These are phyloP conservation scores for Wickerhamiella vanderwaltii DNA, from an alignment of 805 yeast genomes.

Conservation along the genomic window DNA sequence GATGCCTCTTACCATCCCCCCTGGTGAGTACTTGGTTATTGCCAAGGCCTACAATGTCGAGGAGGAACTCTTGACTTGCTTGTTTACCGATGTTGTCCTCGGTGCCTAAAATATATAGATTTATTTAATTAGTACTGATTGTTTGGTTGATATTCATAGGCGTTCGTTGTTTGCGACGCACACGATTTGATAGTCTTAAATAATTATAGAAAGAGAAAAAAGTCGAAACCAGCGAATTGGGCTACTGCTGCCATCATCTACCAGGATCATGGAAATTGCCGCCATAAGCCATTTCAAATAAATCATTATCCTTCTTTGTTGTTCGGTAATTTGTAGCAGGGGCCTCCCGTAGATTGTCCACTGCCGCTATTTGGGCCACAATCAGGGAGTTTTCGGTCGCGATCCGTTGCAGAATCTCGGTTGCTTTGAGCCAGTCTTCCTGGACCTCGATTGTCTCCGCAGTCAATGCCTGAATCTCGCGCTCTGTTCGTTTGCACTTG, in stretches of 20 bases:
- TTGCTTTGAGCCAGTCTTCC: conserved; percentile 3
- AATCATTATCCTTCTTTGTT: conserved; percentile 4
- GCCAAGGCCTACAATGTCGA: conserved; percentile 85
- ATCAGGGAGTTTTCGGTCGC: conserved; percentile 5
- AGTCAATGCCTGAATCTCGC: not conserved
- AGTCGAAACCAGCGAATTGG: too few relatives aligned
- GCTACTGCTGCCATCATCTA: too few relatives aligned
- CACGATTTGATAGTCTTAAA: too few relatives aligned
- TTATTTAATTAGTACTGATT: not conserved
- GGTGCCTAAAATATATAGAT: conserved; percentile 25
- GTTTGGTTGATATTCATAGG: too few relatives aligned
- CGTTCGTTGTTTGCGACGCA: too few relatives aligned
- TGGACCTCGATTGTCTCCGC: conserved; percentile 2
- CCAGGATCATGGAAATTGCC: conserved; percentile 3
- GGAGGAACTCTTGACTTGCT: conserved; percentile 72
- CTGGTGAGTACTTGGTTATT: conserved; percentile 75
- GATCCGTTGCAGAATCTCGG: conserved; percentile 4
- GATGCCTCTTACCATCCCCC: conserved; percentile 86
- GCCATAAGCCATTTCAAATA: not conserved
- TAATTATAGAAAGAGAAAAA: not conserved
- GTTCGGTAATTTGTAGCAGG: not conserved
- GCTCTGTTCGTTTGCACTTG: conserved; percentile 2
- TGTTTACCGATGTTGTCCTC: conserved; percentile 35
- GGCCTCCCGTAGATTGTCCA: conserved; percentile 3
- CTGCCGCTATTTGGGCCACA: conserved; percentile 1